Evolutionary conservation across 371 early-diverging fungal species (phyloP), one percentile per base, ranked within the genome.

Genomic region (Circinella minor): DNA sequence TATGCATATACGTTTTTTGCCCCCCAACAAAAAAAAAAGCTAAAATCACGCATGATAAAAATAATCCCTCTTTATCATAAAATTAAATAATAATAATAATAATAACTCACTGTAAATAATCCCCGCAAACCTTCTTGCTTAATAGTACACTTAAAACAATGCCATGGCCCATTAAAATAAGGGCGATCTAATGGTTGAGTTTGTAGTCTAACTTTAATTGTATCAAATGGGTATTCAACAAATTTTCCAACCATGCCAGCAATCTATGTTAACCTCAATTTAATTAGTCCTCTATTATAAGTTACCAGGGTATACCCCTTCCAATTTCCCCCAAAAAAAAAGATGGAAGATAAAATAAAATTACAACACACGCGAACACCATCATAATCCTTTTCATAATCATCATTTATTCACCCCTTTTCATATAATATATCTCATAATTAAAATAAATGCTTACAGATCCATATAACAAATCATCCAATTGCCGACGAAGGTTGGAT

Each of bases 221-320:
- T 98, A 85, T 98, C 99, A 77, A 97, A 96, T 17, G 98, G 98
- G 77, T 93, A 96, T 79, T 98, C 98, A 65, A 96, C 92, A 69
- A 94, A 81, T 87, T 97, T 97, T 74, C 96, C 96, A 54, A 91
- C 85, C 80, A 96, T 90, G 47, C 98, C 98, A 8, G 96, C 92
- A 38, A 94, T 69, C 92, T 90, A 77, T 27, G 27, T 27, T 27
- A 27, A 27, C 27, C 27, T 27, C 27, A 27, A 27, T 27, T 47
- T 47, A 47, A 15, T 9, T 47, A 11, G 11, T 47, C 37, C n/a
- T 69, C 38, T 17, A 10, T 13, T 62, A 2, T 62, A 47, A 47
- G 47, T 47, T 51, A 13, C 46, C 11, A 43, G 11, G 27, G 46
- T 46, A 17, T 18, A 46, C 18, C 13, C 43, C 20, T 46, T 38